Evolutionary conservation across 805 yeast species (phyloP), one percentile per base, ranked within the genome.

Genomic region (Yarrowia osloensis): DNA sequence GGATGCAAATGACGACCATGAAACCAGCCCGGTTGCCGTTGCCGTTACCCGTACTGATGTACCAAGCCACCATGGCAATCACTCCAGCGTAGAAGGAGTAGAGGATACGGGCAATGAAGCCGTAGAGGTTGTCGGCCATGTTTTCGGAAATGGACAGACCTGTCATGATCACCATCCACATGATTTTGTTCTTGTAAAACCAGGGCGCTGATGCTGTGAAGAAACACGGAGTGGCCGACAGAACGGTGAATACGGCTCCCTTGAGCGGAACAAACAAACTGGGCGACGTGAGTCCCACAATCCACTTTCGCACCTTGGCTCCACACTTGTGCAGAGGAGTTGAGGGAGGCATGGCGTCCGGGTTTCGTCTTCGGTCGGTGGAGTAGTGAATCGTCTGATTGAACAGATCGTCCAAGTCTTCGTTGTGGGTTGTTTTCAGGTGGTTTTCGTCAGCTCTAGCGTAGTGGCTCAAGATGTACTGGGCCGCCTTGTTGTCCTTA

Each of bases 61-160:
- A 77, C 79, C 79, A 77, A 6, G 70, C 73, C 3, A 74, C 74
- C 74, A 77, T 70, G 0, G 76, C 79, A 3, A 74, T 61, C 7
- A 75, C 63, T 33, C 76, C 70, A 2, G 78, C 79, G 37, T 72
- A 40, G 37, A 77, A 72, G 2, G 77, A 73, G 67, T 70, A 74
- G 15, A 71, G 52, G 12, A 76, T 55, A 22, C 76, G 72, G 15
- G 71, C 59, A 1, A 72, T 33, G 21, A 75, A 69, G 0, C 74
- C 74, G 46, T 75, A 75, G 1, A 74, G 50, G 6, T 76, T 74
- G 68, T 77, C 79, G 9, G 77, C 79, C 8, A 77, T 73, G 42
- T 72, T 72, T 8, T 73, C 72, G 0, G 75, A 68, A 2, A 73
- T 69, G 2, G 78, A 74, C 65, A 77, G 65, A 1, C 73, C 70